Base-by-base conservation (phyloP, 495 filamentous ascomycete genomes). In the Penicillium pancosmium region DNA sequence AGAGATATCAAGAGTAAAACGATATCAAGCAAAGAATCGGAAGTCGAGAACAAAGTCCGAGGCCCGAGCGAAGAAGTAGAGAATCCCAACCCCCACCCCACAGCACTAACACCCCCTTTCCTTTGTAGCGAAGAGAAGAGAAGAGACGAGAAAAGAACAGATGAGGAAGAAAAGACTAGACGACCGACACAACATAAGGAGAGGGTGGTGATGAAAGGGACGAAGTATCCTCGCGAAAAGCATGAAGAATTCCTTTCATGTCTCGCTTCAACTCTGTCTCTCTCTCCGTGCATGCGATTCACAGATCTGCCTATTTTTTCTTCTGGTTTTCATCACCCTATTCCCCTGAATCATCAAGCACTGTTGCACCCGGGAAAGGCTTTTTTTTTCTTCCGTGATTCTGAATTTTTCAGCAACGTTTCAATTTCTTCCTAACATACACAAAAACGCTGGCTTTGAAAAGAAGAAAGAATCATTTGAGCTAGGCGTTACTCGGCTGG, bases 401-500 rank as follows among this genome's bases (percentile, higher is more conserved):
- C 27, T 31, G 27, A 9, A 31, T 7, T 31, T 31, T 31, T 4
- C 27, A 31, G 27, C 27, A 31, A 31, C 27, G 5, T 8, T 31
- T 31, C 27, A 31, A 31, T 31, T 31, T 31, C 27, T 31, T 31
- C 27, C 8, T 38, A 38, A 38, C 36, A 38, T 38, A 38, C 36
- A 31, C n/a, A 23, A 3, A 6, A 31, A 31, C 2, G 8, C 27
- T 31, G 27, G 27, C 27, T 31, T 31, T 31, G 27, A 31, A 31
- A 4, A 31, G 27, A 31, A 31, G 8, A 6, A 31, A 31, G 4
- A 31, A 31, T 31, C 5, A 31, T 31, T 31, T 13, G 21, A 11
- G 19, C 50, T 49, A 65, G 33, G 56, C 16, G 16, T 59, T 61
- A 19, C 50, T 40, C 1, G 82, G 78, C 31, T 84, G 76, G 4